Conservation (phyloP, 2,329 filamentous ascomycete species). For the Penicillium vulpinum region DNA sequence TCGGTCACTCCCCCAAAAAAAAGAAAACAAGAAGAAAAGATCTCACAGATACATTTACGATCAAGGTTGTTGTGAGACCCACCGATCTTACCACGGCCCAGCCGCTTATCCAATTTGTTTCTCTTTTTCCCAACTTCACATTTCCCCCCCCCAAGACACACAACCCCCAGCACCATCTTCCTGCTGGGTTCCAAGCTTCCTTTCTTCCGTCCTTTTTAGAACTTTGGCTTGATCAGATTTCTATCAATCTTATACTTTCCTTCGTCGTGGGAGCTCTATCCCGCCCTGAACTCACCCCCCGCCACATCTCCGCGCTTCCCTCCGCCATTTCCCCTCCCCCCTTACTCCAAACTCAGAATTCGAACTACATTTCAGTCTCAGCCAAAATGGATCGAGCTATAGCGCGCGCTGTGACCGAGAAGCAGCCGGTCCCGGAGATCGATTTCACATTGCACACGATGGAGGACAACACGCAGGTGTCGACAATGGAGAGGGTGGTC, state of each 20-base stretch:
- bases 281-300: constrained; percentile 14
- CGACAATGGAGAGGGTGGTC: constrained; percentile 91
- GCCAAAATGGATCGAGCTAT: constrained; percentile 51
- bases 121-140: constrained; percentile 26
- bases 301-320: constrained; percentile 16
- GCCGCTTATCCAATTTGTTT: constrained; percentile 27
- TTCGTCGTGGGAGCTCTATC: constrained; percentile 12
- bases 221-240: neutral
- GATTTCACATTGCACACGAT: constrained; percentile 98
- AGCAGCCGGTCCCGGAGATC: constrained; percentile 95
- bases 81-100: constrained; percentile 12
- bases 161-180: constrained; percentile 8
- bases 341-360: constrained; percentile 6
- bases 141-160: constrained; percentile 13
- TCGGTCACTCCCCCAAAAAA: neutral
- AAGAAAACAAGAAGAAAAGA: neutral
- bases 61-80: constrained; percentile 10
- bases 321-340: neutral
- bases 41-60: neutral
- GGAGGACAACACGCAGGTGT: constrained; percentile 96
- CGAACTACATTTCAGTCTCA: constrained; percentile 1
- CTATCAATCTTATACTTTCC: constrained; percentile 4
- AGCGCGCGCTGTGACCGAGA: constrained; percentile 88
- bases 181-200: neutral
- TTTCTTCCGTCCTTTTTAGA: neutral